phyloP scores from a whole-genome alignment of 169 alveolate species.

The Theileria parva region DNA sequence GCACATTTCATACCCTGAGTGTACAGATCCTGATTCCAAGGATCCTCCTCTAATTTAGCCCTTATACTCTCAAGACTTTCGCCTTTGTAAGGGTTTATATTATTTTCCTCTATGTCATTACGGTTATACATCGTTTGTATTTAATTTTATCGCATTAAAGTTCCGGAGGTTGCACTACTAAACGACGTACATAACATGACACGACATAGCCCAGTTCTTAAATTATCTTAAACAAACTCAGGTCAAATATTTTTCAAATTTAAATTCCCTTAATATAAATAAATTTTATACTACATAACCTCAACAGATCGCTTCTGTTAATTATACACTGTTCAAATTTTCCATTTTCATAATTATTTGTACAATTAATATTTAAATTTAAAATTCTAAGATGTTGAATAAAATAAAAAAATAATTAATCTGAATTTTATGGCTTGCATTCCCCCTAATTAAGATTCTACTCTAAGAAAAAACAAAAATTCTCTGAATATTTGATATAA shows the following conservation, averaged over 20 bases:
- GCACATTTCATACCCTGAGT: constrained; percentile 47
- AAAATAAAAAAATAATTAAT: too few species aligned
- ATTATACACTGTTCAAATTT: neutral
- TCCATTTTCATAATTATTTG: too few species aligned
- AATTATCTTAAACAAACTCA: neutral
- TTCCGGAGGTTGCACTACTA: constrained; percentile 9
- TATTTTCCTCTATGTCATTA: neutral
- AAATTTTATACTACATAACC: neutral
- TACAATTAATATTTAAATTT: too few species aligned
- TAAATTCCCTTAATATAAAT: neutral
- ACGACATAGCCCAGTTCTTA: neutral
- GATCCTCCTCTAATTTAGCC: constrained; percentile 37
- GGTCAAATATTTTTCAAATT: neutral
- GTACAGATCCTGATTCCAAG: constrained; percentile 52
- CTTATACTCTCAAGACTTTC: constrained; percentile 47
- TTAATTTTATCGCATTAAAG: neutral
- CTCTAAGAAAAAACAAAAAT: neutral
- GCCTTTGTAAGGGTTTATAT: neutral
- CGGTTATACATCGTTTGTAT: neutral
- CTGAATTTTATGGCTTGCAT: neutral
- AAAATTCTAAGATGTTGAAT: too few species aligned
- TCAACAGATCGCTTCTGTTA: neutral
- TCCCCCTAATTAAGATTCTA: neutral
- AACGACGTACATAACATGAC: neutral
- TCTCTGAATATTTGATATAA: neutral